phyloP scores from a whole-genome alignment of 2,329 filamentous ascomycete genomes.

The Penicillium hesseltinei region DNA sequence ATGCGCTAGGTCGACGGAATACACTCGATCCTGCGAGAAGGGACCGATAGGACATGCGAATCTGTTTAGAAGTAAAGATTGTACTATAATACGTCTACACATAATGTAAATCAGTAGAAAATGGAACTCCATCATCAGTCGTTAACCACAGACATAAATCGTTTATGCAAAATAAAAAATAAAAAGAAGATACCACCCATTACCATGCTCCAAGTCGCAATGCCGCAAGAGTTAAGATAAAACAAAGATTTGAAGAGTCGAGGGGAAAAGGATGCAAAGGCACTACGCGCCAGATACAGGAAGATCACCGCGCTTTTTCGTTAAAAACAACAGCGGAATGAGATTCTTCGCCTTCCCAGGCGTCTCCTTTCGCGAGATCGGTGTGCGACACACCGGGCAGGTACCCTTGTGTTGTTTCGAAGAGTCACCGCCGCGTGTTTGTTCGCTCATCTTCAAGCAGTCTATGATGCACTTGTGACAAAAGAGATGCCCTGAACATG shows the following conservation, averaged over 20 bases:
- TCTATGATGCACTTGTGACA: slow-evolving; percentile 63
- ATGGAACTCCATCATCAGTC: not conserved
- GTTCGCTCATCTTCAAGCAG: slow-evolving; percentile 57
- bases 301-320: not conserved
- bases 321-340: slow-evolving; percentile 36
- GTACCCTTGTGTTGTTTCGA: slow-evolving; percentile 37
- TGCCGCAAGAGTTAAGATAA: not conserved
- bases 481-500: slow-evolving; percentile 57
- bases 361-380: slow-evolving; percentile 37
- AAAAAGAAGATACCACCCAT: not conserved
- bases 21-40: slow-evolving; percentile 46
- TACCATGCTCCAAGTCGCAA: slow-evolving; percentile 7
- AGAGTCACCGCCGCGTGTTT: slow-evolving; percentile 34
- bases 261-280: too few species aligned
- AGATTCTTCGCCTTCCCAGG: slow-evolving; percentile 38
- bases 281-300: not conserved
- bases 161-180: not conserved
- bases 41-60: not conserved
- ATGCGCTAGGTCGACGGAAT: slow-evolving; percentile 56
- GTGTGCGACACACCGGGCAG: slow-evolving; percentile 48
- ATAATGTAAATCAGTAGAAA: not conserved
- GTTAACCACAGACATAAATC: not conserved
- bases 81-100: not conserved
- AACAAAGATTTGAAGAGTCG: not conserved
- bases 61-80: not conserved